phyloP scores from a whole-genome alignment of 129 eudicot species.

The Artemisia argyi region DNA sequence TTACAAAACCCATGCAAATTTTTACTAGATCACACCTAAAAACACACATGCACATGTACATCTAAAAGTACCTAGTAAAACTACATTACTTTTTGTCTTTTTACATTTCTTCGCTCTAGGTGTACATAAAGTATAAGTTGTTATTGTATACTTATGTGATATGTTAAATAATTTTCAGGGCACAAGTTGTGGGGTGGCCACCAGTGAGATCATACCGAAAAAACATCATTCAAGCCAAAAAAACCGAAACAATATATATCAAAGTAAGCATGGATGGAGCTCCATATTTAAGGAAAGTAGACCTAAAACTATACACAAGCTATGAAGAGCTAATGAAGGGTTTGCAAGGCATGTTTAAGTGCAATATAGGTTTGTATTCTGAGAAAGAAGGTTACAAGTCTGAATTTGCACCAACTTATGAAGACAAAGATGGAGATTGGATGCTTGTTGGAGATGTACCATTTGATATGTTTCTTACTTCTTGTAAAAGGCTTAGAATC shows the following conservation, averaged over 20 bases:
- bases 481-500: slow-evolving; percentile 80
- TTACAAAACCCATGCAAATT: slow-evolving; percentile 22
- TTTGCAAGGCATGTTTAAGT: slow-evolving; percentile 70
- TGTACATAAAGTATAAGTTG: no score
- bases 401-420: slow-evolving; percentile 69
- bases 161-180: slow-evolving; percentile 41
- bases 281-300: slow-evolving; percentile 79
- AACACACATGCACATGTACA: background rate
- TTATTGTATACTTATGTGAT: slow-evolving; percentile 15
- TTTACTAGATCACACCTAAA: background rate
- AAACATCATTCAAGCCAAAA: slow-evolving; percentile 47
- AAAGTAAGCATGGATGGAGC: slow-evolving; percentile 99
- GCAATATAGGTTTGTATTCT: slow-evolving; percentile 58
- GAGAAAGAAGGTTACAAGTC: slow-evolving; percentile 80
- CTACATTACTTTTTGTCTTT: no score
- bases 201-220: slow-evolving; percentile 81
- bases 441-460: slow-evolving; percentile 94
- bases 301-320: slow-evolving; percentile 60
- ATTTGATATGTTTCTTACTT: slow-evolving; percentile 74
- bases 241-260: slow-evolving; percentile 48
- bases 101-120: no score
- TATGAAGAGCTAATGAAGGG: slow-evolving; percentile 66
- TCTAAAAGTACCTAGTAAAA: no score
- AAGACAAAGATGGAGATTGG: slow-evolving; percentile 95
- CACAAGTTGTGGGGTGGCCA: slow-evolving; percentile 94